Conservation (phyloP, 148 eudicot genomes). For the Tetragonia tetragonoides region DNA sequence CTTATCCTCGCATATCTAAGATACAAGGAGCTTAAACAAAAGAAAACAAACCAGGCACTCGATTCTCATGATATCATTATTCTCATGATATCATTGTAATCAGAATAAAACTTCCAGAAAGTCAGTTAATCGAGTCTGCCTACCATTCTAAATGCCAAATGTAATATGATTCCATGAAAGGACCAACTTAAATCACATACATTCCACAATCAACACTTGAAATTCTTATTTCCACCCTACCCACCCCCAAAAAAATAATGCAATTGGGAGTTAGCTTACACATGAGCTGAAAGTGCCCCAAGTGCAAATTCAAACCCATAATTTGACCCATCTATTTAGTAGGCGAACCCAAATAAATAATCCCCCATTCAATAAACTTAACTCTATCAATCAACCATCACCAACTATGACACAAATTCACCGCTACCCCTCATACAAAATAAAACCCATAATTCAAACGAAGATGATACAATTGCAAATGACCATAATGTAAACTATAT, state of each 20-base stretch:
- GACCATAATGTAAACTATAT: background rate
- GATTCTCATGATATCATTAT: background rate
- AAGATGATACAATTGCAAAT: no score
- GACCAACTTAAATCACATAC: background rate
- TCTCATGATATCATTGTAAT: background rate
- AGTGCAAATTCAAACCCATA: background rate
- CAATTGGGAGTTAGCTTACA: no score
- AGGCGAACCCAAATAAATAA: background rate
- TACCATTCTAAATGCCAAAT: background rate
- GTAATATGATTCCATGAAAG: background rate
- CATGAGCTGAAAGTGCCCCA: background rate
- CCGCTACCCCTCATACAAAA: background rate
- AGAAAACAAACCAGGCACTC: background rate
- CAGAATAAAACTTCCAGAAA: background rate
- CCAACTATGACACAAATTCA: background rate
- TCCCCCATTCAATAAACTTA: background rate
- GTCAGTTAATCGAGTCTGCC: background rate
- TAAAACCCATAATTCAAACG: no score
- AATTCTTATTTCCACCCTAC: background rate
- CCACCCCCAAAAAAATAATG: no score
- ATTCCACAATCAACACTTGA: background rate
- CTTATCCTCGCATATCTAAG: background rate
- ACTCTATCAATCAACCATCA: background rate
- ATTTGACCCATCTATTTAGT: background rate
- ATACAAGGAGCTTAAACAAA: background rate